phyloP scores from a whole-genome alignment of 129 eudicot species.

The Lonicera japonica region DNA sequence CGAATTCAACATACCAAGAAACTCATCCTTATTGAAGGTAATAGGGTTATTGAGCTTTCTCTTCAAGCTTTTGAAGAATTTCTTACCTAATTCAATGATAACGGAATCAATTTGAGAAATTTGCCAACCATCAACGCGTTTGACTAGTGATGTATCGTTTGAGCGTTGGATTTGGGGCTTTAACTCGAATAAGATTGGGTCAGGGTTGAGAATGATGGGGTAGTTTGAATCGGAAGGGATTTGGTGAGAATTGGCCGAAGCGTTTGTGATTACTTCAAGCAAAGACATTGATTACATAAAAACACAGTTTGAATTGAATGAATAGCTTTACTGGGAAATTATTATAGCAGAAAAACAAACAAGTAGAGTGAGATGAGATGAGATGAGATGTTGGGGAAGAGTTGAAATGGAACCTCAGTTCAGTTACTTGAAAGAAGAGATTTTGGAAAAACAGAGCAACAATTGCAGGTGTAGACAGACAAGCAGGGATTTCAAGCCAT shows the following conservation, averaged over 20 bases:
- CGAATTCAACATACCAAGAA: slow-evolving; percentile 22
- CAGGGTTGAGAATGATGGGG: slow-evolving; percentile 51
- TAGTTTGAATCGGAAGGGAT: slow-evolving; percentile 21
- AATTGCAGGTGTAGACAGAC: too few relatives aligned
- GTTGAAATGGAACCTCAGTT: too few relatives aligned
- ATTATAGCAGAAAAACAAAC: too few relatives aligned
- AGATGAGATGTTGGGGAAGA: too few relatives aligned
- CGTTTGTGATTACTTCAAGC: slow-evolving; percentile 55
- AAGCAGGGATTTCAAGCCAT: too few relatives aligned
- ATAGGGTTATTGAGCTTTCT: slow-evolving; percentile 39
- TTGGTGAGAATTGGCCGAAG: slow-evolving; percentile 26
- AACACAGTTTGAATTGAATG: too few relatives aligned
- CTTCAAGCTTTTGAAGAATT: slow-evolving; percentile 32
- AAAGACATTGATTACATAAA: slow-evolving; percentile 67
- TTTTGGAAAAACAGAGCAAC: too few relatives aligned
- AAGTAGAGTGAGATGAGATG: too few relatives aligned
- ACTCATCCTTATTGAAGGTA: slow-evolving; percentile 28
- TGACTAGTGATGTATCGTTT: slow-evolving; percentile 20
- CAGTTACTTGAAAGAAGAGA: too few relatives aligned
- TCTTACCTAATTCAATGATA: slow-evolving; percentile 26
- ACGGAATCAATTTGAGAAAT: slow-evolving; percentile 34
- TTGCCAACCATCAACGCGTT: slow-evolving; percentile 44
- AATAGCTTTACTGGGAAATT: too few relatives aligned
- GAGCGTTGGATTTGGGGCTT: slow-evolving; percentile 27
- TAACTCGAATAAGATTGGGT: slow-evolving; percentile 36